phyloP scores from a whole-genome alignment of 1,284 basidiomycete species.

The Cryptococcus wingfieldii region DNA sequence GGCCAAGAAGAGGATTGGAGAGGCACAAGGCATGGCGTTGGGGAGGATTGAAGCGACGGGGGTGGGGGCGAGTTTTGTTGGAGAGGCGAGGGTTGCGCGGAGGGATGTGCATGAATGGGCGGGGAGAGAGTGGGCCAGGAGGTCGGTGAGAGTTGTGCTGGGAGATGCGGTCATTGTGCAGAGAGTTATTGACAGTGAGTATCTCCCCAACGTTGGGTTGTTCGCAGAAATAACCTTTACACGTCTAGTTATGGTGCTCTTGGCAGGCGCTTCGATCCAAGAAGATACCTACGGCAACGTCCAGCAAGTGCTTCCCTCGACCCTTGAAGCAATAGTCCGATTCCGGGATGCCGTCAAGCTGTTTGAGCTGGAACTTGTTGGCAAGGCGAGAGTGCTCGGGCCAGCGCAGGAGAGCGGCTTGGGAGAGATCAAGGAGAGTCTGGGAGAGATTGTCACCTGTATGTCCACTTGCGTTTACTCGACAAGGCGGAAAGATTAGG shows the following conservation, averaged over 20 bases:
- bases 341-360: slow-evolving; percentile 20
- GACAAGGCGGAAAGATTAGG: not conserved
- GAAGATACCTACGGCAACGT: slow-evolving; percentile 44
- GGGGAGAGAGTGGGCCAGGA: slow-evolving; percentile 32
- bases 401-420: slow-evolving; percentile 8
- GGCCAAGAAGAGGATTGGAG: slow-evolving; percentile 18
- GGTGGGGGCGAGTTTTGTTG: slow-evolving; percentile 13
- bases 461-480: not conserved
- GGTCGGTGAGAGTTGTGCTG: slow-evolving; percentile 19
- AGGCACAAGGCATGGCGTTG: slow-evolving; percentile 16
- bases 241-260: slow-evolving; percentile 27
- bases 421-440: slow-evolving; percentile 4
- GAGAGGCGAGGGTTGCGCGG: slow-evolving; percentile 14
- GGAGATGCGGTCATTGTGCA: slow-evolving; percentile 26
- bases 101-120: slow-evolving; percentile 22
- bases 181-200: slow-evolving; percentile 40
- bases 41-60: slow-evolving; percentile 19
- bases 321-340: slow-evolving; percentile 41
- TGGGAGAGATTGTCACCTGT: slow-evolving; percentile 11
- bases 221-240: not conserved
- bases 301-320: slow-evolving; percentile 38
- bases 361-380: not conserved
- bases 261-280: slow-evolving; percentile 34
- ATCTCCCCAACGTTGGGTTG: not conserved
- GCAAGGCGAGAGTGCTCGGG: slow-evolving; percentile 13